Evolutionary conservation across 352 stramenopile genomes (phyloP), one percentile per base, ranked within the genome.

Genomic region (Globisporangium megalacanthum): DNA sequence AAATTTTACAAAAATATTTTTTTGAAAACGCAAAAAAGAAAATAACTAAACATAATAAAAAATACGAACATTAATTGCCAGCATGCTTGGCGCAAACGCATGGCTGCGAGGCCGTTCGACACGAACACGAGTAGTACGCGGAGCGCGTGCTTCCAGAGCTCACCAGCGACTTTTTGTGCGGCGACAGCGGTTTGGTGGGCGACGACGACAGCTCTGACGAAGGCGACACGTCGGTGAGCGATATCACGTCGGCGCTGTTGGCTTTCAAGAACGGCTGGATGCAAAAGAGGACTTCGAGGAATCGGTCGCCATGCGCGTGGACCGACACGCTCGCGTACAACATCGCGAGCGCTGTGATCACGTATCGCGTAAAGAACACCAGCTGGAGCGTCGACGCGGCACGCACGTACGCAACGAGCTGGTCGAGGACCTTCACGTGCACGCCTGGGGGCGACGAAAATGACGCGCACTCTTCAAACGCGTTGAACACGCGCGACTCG

Each of bases 131-230:
- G 56, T 14, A 94, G 66, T 13, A 90, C 79, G 8, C 72, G 73
- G 29, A 93, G 57, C 10, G 85, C 85, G 25, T 91, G 72, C 46
- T 89, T 91, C 85, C 85, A 94, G 41, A 90, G 66, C 54, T 89
- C 72, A 0, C 75, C 70, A 9, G 74, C 69, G 0, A 83, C 83
- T 63, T 92, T 92, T 53, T 92, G 75, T 1, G 75, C 70, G 3
- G 77, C 14, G 79, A 75, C 31, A 70, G 55, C 19, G 70, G 66
- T 20, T 81, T 87, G 25, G 65, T 69, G 2, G 60, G 54, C n/a
- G 58, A 64, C 20, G 67, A 45, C 25, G 13, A 29, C 25, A 29
- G 25, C 25, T 29, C 9, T 19, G 68, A 10, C n/a, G 13, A 47
- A 11, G 19, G n/a, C 20, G 29, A 29, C 36, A 9, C 15, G 8